phyloP scores from a whole-genome alignment of 768 basidiomycete species.

The Mycena chlorophos region DNA sequence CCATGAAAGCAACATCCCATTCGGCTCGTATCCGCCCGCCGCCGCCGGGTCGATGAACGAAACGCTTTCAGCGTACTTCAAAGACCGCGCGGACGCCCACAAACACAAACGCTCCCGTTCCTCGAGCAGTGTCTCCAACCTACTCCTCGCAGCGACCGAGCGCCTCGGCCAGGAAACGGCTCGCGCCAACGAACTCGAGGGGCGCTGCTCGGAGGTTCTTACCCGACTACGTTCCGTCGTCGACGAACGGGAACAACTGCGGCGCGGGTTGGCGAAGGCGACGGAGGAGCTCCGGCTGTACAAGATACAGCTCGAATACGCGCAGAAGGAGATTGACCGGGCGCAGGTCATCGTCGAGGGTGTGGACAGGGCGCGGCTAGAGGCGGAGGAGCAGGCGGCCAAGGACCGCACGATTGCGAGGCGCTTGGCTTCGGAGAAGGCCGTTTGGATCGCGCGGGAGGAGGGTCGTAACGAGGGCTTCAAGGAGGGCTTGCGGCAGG shows the following conservation, averaged over 20 bases:
- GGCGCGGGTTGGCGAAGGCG: slow-evolving; percentile 33
- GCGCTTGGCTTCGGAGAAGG: slow-evolving; percentile 48
- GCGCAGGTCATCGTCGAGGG: slow-evolving; percentile 50
- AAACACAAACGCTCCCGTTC: slow-evolving; percentile 14
- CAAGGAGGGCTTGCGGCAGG: slow-evolving; percentile 44
- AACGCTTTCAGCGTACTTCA: slow-evolving; percentile 3
- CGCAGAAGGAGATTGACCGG: slow-evolving; percentile 57
- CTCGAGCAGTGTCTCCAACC: slow-evolving; percentile 16
- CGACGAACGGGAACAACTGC: slow-evolving; percentile 31
- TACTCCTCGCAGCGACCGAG: slow-evolving; percentile 18
- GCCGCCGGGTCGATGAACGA: slow-evolving; percentile 5
- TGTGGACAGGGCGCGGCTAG: slow-evolving; percentile 53
- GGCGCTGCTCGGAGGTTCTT: slow-evolving; percentile 33
- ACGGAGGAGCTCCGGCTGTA: slow-evolving; percentile 55
- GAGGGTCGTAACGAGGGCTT: slow-evolving; percentile 56
- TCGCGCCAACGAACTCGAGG: slow-evolving; percentile 41
- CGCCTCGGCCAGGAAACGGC: slow-evolving; percentile 34
- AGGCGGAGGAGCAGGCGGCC: slow-evolving; percentile 56
- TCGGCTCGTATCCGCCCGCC: slow-evolving; percentile 1
- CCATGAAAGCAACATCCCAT: neutral
- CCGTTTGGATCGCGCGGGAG: slow-evolving; percentile 55
- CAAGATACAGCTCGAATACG: slow-evolving; percentile 57
- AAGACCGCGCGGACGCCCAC: neutral
- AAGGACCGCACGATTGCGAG: slow-evolving; percentile 53
- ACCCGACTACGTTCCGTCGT: slow-evolving; percentile 33